Evolutionary conservation across 2,329 filamentous ascomycete species (phyloP).

Genomic region (Trichophyton mentagrophytes): DNA sequence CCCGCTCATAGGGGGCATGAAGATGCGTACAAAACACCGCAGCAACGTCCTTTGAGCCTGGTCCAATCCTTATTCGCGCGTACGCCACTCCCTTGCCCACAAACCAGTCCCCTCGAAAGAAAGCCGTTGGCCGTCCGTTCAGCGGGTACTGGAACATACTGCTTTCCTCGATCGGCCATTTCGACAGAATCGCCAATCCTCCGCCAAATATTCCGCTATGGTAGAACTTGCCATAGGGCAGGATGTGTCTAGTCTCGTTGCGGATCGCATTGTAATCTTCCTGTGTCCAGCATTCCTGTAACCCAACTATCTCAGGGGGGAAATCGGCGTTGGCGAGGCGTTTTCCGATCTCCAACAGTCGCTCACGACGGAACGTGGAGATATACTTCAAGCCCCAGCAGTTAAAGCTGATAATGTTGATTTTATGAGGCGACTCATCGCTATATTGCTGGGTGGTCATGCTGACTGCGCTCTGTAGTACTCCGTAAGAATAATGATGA

Average conservation of each 20-base stretch:
- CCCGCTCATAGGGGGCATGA: conserved; percentile 75
- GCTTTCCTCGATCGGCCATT: conserved; percentile 85
- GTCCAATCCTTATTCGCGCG: conserved; percentile 62
- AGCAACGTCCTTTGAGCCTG: conserved; percentile 51
- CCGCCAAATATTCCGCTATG: conserved; percentile 77
- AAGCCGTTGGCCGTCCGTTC: conserved; percentile 84
- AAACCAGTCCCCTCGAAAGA: conserved; percentile 91
- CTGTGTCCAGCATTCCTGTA: conserved; percentile 91
- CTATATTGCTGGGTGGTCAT: conserved; percentile 10
- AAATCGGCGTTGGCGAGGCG: conserved; percentile 58
- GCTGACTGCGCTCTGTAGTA: background rate
- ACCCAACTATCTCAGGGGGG: conserved; percentile 69
- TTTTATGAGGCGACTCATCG: conserved; percentile 35
- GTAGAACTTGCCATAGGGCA: conserved; percentile 92
- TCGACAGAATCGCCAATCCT: conserved; percentile 75
- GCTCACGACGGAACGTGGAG: conserved; percentile 61
- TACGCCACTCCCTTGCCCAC: conserved; percentile 88
- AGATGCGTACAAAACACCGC: conserved; percentile 91
- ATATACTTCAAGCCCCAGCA: conserved; percentile 94
- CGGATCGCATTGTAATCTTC: conserved; percentile 71
- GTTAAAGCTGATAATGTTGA: conserved; percentile 80
- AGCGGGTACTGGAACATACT: conserved; percentile 79
- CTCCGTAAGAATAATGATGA: no score
- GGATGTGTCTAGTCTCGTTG: conserved; percentile 54
- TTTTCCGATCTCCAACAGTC: conserved; percentile 70